Conservation (phyloP, 306 rosid species). For the Quercus rubra region DNA sequence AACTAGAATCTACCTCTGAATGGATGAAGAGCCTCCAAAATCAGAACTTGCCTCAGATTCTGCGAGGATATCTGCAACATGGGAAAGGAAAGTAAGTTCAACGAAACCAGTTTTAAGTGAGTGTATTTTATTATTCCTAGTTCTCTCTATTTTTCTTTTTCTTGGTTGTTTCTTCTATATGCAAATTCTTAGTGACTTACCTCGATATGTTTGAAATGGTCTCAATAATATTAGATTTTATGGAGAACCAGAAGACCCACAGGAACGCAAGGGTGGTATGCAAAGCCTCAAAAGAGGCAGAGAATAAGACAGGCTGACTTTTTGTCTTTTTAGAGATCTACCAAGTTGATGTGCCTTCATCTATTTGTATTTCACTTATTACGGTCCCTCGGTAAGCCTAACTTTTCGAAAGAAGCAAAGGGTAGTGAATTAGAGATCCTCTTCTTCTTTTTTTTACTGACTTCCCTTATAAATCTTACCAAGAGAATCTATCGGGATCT, state of each 20-base stretch:
- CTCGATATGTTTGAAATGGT: conserved; percentile 22
- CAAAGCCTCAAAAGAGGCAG: conserved; percentile 16
- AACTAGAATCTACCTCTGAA: conserved; percentile 34
- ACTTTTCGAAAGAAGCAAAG: conserved; percentile 31
- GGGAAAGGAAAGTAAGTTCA: conserved; percentile 15
- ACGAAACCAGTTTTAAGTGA: conserved; percentile 4
- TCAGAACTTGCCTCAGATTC: conserved; percentile 36
- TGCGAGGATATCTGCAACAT: conserved; percentile 30
- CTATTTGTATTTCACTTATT: conserved; percentile 29
- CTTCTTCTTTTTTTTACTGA: background rate
- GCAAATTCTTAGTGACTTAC: conserved; percentile 21
- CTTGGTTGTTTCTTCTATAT: background rate
- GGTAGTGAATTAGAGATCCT: background rate
- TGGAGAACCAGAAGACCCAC: conserved; percentile 30
- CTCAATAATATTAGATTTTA: conserved; percentile 14
- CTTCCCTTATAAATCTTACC: background rate
- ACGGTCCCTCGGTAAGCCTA: conserved; percentile 24
- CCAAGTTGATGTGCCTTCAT: conserved; percentile 34
- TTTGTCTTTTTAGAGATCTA: conserved; percentile 27
- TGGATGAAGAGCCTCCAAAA: conserved; percentile 36
- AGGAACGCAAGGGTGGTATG: conserved; percentile 14
- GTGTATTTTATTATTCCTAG: conserved; percentile 5
- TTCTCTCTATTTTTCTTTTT: background rate
- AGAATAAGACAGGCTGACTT: conserved; percentile 33
- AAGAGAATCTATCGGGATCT: conserved; percentile 16